Evolutionary conservation across 2,329 filamentous ascomycete species (phyloP), one percentile per base, ranked within the genome.

Genomic region (Amauroascus niger): DNA sequence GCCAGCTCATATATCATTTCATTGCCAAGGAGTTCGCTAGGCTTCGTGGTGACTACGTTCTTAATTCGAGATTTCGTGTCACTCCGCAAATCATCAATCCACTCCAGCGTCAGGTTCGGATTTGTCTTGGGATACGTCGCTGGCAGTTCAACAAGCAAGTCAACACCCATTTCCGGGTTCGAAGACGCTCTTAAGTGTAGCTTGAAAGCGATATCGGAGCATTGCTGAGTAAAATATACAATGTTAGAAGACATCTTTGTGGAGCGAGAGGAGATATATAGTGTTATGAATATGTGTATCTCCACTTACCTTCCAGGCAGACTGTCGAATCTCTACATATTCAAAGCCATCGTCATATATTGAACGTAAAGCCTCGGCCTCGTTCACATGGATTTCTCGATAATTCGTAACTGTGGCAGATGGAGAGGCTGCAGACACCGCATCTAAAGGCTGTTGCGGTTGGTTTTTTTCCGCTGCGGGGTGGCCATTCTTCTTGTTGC

Each of bases 311-410:
- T 94, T 89, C 91, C 91, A 97, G 39, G 89, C 90, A 61, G 81
- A 78, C 43, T 69, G 78, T 56, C 82, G 80, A 49, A 80, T 79
- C 63, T 84, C 80, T 62, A 88, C 80, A 66, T 85, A 82, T 61
- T 85, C 77, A 65, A 88, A 96, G 65, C 96, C 90, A 56, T 95
- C 88, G 60, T 84, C 85, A 65, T 93, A 97, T 48, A 97, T 94
- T 40, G 91, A 87, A 63, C 86, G 79, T 55, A 97, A 76, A 43
- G 83, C 91, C 66, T 93, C 80, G 54, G 95, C 77, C 72, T 97
- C 93, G 66, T 95, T 87, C 63, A 86, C 78, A 71, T 97, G 93
- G 32, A 87, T 82, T 71, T 94, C 86, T 59, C 83, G 81, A 72
- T 96, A 95, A 65, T 89, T 75, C 55, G 78, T 77, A 39, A 71